A percentile compares a stretch with the other conserved stretches of the same genome.
These are phyloP conservation scores for Cyclotella sp. DNA, from an alignment of 108 stramenopile species.

Conservation along the genomic window DNA sequence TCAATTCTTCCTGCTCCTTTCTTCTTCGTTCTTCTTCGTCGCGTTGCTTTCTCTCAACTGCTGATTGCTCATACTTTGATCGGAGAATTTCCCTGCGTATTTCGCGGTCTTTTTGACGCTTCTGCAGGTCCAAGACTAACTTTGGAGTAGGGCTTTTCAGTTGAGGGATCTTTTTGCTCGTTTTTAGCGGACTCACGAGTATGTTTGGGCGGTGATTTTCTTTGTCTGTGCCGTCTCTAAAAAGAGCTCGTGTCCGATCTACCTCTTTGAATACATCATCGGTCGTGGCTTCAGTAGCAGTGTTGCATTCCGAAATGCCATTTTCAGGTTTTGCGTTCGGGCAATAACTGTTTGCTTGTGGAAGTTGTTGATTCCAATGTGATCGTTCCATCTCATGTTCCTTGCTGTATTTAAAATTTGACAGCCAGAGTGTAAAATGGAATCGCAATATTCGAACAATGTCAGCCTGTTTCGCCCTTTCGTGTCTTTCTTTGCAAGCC, in stretches of 20 bases:
- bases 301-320: neutral
- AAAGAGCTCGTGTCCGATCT: neutral
- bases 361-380: neutral
- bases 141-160: slow-evolving; percentile 22
- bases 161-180: neutral
- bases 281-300: neutral
- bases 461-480: neutral
- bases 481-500: neutral
- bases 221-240: neutral
- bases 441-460: neutral
- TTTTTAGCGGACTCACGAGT: slow-evolving; percentile 12
- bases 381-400: neutral
- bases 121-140: slow-evolving; percentile 14
- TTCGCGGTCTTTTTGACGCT: slow-evolving; percentile 28
- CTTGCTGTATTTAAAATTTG: neutral
- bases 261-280: neutral
- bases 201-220: slow-evolving; percentile 16
- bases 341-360: neutral
- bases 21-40: slow-evolving; percentile 8
- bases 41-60: slow-evolving; percentile 13
- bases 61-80: slow-evolving; percentile 15
- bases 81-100: slow-evolving; percentile 22
- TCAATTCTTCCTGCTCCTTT: slow-evolving; percentile 23
- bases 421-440: slow-evolving; percentile 1
- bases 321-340: neutral